Base-by-base conservation (phyloP, 1,139 yeast species). In the Trichomonascaceae sp. region DNA sequence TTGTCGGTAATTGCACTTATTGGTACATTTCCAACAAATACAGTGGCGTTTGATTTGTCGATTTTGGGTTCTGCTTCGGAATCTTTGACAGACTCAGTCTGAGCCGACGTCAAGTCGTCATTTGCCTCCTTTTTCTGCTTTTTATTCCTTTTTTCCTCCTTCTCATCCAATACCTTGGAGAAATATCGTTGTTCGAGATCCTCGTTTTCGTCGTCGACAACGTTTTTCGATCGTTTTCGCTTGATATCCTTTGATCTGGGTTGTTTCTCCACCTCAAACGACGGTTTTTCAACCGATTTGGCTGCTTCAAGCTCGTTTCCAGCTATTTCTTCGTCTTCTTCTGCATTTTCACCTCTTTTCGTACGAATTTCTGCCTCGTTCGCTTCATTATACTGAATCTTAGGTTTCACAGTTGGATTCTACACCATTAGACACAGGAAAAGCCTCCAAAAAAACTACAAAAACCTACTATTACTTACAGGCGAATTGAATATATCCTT, bases 11-110 rank as follows among this genome's bases (percentile, higher is more conserved):
- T 80, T 2, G 84, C 90, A 1, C 74, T 65, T 39, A 83, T 73
- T 18, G 88, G 81, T 20, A 93, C 81, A 69, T 95, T 95, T 49
- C 98, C 98, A 12, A 95, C 85, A 66, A 95, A 95, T 0, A 91
- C 75, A 0, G 99, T 93, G 63, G 85, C 79, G 63, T 88, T 93
- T 1, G 96, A 96, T 70, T 90, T 88, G 62, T 81, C 87, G 53
- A 89, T 74, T 67, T 90, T 96, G 12, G 52, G 12, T 8, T 19
- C 32, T 56, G 54, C 32, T 58, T 54, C 9, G 58, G 59, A 15
- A 54, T 52, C 53, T 10, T 50, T 17, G 9, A 19, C 36, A 10
- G 47, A 51, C n/a, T 54, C 47, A 18, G 54, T 38, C 19, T 51
- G 38, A 6, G 50, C n/a, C 53, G 1, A 56, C 51, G 43, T 54